Evolutionary conservation across 2,329 filamentous ascomycete genomes (phyloP).

Genomic region (Diaporthe velutina): DNA sequence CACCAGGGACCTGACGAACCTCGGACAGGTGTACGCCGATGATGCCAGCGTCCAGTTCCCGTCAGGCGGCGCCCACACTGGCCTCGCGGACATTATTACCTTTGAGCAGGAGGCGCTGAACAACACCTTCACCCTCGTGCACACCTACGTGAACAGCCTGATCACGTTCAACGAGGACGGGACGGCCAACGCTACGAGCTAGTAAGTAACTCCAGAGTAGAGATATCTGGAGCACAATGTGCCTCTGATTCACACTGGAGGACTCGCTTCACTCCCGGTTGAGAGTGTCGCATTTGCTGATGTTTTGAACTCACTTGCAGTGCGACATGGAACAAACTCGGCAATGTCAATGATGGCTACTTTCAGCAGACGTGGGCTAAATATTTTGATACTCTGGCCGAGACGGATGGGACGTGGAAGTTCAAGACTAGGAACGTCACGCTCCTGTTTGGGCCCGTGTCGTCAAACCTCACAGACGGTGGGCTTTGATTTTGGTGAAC

Average conservation of each 20-base stretch:
- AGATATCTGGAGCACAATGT: too few relatives aligned
- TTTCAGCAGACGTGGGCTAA: slow-evolving; percentile 17
- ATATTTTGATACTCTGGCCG: neutral
- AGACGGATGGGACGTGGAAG: slow-evolving; percentile 18
- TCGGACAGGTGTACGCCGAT: slow-evolving; percentile 10
- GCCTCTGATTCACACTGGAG: too few relatives aligned
- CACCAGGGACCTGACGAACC: slow-evolving; percentile 23
- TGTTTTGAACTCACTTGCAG: too few relatives aligned
- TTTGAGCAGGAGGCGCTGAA: neutral
- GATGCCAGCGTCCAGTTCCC: neutral
- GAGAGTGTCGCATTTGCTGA: too few relatives aligned
- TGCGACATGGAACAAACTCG: slow-evolving; percentile 26
- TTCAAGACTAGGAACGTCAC: neutral
- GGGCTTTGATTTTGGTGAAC: neutral
- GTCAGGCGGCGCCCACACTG: neutral
- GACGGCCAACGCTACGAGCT: slow-evolving; percentile 15
- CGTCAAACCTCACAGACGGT: neutral
- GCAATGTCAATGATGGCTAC: neutral
- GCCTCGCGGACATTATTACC: slow-evolving; percentile 5
- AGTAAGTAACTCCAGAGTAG: too few relatives aligned
- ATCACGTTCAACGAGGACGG: slow-evolving; percentile 15
- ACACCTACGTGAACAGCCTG: slow-evolving; percentile 18
- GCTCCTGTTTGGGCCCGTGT: neutral
- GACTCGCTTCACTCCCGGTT: too few relatives aligned
- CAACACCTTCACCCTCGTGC: slow-evolving; percentile 6